Percentiles rank a stretch among this genome's conserved stretches.
phyloP scores from a whole-genome alignment of 2,329 filamentous ascomycete genomes.

The Aspergillus fructus region DNA sequence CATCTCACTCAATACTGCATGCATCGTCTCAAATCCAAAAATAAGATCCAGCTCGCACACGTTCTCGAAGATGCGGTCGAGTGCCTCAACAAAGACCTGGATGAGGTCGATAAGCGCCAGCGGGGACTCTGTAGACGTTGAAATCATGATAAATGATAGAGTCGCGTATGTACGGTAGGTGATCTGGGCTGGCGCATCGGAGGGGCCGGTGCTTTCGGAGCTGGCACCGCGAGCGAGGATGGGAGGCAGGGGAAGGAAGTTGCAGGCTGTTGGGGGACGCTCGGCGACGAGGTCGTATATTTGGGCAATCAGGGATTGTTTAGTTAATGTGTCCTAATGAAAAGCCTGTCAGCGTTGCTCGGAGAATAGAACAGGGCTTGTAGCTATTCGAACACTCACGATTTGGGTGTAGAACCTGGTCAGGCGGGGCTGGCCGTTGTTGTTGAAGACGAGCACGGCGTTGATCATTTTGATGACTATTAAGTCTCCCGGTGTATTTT shows the following conservation, averaged over 20 bases:
- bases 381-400: constrained; percentile 49
- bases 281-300: constrained; percentile 96
- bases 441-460: constrained; percentile 97
- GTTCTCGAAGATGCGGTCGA: constrained; percentile 95
- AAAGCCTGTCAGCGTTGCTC: neutral
- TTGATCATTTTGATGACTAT: constrained; percentile 73
- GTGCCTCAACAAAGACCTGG: constrained; percentile 94
- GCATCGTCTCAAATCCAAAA: constrained; percentile 97
- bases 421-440: constrained; percentile 90
- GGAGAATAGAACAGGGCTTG: neutral
- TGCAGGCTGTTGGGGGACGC: constrained; percentile 87
- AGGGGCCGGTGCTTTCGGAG: constrained; percentile 57
- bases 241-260: constrained; percentile 83
- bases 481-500: neutral
- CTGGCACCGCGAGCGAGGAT: constrained; percentile 56
- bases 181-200: constrained; percentile 89
- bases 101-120: constrained; percentile 94
- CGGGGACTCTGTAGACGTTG: constrained; percentile 91
- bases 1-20: constrained; percentile 89
- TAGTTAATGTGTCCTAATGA: constrained; percentile 85
- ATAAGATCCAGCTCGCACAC: constrained; percentile 98
- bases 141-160: constrained; percentile 97
- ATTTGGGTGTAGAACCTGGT: constrained; percentile 99
- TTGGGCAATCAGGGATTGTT: constrained; percentile 93
- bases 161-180: constrained; percentile 98